Evolutionary conservation across 2,329 filamentous ascomycete genomes (phyloP), one percentile per base, ranked within the genome.

Genomic region (Alternaria ventricosa): DNA sequence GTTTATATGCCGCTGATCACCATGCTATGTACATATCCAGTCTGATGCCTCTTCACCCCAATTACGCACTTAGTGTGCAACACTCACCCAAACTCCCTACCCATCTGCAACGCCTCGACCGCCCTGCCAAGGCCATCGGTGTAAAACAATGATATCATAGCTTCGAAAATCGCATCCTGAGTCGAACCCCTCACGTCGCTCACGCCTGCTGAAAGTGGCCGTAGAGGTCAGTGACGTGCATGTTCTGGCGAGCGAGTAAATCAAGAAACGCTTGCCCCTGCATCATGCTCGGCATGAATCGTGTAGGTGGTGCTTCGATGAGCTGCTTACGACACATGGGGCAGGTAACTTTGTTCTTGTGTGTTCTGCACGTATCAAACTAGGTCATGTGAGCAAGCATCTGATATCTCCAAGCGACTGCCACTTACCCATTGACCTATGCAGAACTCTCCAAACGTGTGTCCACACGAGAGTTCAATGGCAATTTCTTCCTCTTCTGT

Each of bases 341-440:
- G 63, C 78, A 80, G 2, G 76, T 78, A 13, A 80, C 70, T 61
- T 78, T 78, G 64, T 78, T 78, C 64, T 78, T 80, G 64, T 78
- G 72, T 33, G 58, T 73, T 60, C 71, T 74, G 66, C 78, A 79
- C 4, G 78, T 78, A 10, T 78, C 73, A 56, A 63, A 55, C 60
- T 63, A 44, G 20, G 13, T 25, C 47, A 20, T 27, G 13, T 36
- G 36, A 63, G 60, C 60, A 59, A 18, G 15, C 44, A 49, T 55
- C 20, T 10, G n/a, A 20, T n/a, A n/a, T 30, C 27, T 41, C 25
- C 25, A 15, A 27, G 4, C 6, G 22, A 23, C 49, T 53, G 30
- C 23, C 6, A 58, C 61, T 60, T 20, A 75, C 74, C 75, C 78
- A 80, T 63, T 74, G 72, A 47, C 72, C 69, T 47, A 80, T 74